phyloP scores from a whole-genome alignment of 345 rosid genomes.

The Eucalyptus brandiana region DNA sequence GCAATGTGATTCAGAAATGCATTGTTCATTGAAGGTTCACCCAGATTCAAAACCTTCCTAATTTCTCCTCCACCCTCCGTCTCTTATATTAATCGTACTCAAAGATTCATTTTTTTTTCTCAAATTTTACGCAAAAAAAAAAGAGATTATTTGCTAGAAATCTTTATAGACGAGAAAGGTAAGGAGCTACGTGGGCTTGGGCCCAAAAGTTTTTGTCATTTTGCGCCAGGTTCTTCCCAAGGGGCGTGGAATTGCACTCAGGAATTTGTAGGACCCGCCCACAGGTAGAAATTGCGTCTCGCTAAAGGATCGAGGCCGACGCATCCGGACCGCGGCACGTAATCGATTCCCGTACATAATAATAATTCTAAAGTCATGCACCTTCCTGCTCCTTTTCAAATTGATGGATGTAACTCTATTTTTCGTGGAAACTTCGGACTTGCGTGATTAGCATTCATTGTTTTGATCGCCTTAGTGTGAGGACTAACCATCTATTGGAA shows the following conservation, averaged over 20 bases:
- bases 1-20: background rate
- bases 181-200: background rate
- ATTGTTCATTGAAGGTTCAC: background rate
- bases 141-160: background rate
- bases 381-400: background rate
- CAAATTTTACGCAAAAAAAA: background rate
- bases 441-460: background rate
- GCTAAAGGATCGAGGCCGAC: background rate
- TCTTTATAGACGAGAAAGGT: background rate
- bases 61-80: background rate
- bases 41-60: no score
- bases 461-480: background rate
- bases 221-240: background rate
- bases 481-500: background rate
- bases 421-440: background rate
- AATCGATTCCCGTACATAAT: background rate
- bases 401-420: background rate
- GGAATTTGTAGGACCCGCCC: background rate
- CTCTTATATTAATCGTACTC: background rate
- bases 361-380: background rate
- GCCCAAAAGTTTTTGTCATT: background rate
- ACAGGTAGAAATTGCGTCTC: background rate
- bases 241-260: background rate
- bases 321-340: background rate
- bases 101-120: background rate